Evolutionary conservation across 352 stramenopile species (phyloP).

Genomic region (Pythium rhizo-oryzae): DNA sequence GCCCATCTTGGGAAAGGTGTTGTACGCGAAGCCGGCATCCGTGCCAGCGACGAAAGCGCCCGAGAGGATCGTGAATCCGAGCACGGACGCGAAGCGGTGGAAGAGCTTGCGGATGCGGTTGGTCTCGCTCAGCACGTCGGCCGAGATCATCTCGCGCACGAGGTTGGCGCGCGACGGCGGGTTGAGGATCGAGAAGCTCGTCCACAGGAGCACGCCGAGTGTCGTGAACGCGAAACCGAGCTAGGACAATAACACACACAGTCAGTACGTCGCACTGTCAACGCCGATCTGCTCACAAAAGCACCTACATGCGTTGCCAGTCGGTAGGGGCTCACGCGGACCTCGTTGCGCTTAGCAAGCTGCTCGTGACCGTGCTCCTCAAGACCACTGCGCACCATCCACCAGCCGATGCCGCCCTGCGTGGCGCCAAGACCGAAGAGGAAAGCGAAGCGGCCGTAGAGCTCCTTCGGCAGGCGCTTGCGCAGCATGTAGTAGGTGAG

Average conservation of each 20-base stretch:
- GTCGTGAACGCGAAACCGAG: slow-evolving; percentile 97
- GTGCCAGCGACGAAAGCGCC: slow-evolving; percentile 98
- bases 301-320: slow-evolving; percentile 92
- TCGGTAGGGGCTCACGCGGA: slow-evolving; percentile 97
- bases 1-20: slow-evolving; percentile 98
- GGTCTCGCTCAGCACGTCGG: slow-evolving; percentile 72
- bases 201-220: slow-evolving; percentile 95
- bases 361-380: slow-evolving; percentile 91
- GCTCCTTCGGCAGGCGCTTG: slow-evolving; percentile 73
- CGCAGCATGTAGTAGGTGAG: slow-evolving; percentile 93
- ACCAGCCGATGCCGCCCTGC: slow-evolving; percentile 95
- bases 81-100: slow-evolving; percentile 54
- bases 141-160: slow-evolving; percentile 78
- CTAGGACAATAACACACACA: slow-evolving; percentile 25
- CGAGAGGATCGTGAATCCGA: slow-evolving; percentile 86
- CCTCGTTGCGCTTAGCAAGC: slow-evolving; percentile 89
- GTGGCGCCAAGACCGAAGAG: slow-evolving; percentile 69
- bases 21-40: slow-evolving; percentile 98
- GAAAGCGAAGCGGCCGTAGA: slow-evolving; percentile 68
- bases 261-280: background rate
- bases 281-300: background rate
- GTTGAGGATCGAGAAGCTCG: slow-evolving; percentile 89
- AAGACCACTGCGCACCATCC: slow-evolving; percentile 99
- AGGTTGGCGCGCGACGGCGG: slow-evolving; percentile 67
- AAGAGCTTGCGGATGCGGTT: slow-evolving; percentile 69